Base-by-base conservation (phyloP, 2,329 filamentous ascomycete genomes). In the Penicillium sp. region DNA sequence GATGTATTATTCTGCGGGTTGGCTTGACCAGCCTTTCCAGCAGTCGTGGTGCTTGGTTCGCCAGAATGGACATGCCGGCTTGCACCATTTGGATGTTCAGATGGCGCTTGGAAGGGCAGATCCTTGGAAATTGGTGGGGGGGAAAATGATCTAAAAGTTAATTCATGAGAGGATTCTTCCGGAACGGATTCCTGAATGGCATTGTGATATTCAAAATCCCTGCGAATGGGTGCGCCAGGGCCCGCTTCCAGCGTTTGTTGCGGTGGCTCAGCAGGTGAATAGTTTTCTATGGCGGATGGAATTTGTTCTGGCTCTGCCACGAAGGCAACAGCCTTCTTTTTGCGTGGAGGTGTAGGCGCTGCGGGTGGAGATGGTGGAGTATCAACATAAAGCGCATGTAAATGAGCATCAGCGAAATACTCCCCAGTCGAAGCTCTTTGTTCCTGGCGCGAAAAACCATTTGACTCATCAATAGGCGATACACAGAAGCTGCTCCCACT, bases 51-150 rank as follows among this genome's bases (percentile, higher is more conserved):
- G 5, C 84, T 87, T 39, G 85, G 84, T 66, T 90, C 87, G 9
- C 86, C 87, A 3, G 87, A 87, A 68, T 83, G 84, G 48, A 83
- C 82, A 73, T 90, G 86, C 86, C 86, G 89, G 64, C 63, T 63
- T n/a, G 71, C 48, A 13, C 26, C 14, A 19, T 16, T 50, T 39
- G 48, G 21, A 3, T 21, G 33, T 14, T 39, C 19, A 6, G 22
- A 10, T 21, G n/a, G 39, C 5, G 8, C 10, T 19, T 19, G n/a
- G n/a, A 5, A 6, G 10, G 35, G 10, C 9, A 5, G 35, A 6
- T 41, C 19, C 11, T 22, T 41, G 19, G n/a, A 41, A 7, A 22
- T 14, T 22, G 39, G 39, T 22, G n/a, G 39, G 5, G 19, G 39
- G 11, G 39, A 13, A 41, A 41, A 11, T 41, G 19, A 19, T 22